Evolutionary conservation across 169 alveolate species (phyloP), one percentile per base, ranked within the genome.

Genomic region (Cryptosporidium sp.): DNA sequence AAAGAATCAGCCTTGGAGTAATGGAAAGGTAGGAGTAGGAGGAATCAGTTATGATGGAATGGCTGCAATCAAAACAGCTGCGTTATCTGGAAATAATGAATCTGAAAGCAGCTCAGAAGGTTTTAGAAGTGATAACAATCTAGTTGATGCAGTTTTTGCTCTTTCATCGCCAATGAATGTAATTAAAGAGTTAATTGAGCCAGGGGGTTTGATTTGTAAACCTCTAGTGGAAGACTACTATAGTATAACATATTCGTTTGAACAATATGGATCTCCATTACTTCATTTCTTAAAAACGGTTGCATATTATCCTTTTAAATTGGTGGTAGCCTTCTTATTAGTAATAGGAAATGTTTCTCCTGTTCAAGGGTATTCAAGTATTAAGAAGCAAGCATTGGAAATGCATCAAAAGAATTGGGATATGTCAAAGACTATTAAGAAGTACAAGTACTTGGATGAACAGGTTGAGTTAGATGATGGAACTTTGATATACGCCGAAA

Each of bases 41-140:
- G 94, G 94, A 10, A 48, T 92, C 29, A 91, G 94, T 26, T 92
- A 92, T 71, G 94, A 92, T 75, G 94, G 94, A 29, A 92, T 92
- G 94, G 85, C 94, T 12, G 94, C 94, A 10, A 70, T 92, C 3
- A 69, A 70, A 42, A 71, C 92, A 8, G 94, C 94, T 7, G 91
- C 94, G 14, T 73, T 69, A 3, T 29, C 84, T 4, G 92, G 91
- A 72, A 62, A 26, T 6, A 16, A 60, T 18, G 26, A 12, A 1
- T 60, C 45, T 10, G 68, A 80, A 29, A 12, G 61, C 35, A 31
- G 9, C 12, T 23, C 44, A 37, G 70, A 37, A 31, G 33, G 68
- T 21, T 73, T 73, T 60, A 73, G 70, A 56, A 60, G 68, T n/a
- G 86, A 73, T 8, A 9, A 6, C 35, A 73, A 73, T 31, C 16